These are phyloP conservation scores for Penicillium psychrofluorescens DNA, from an alignment of 495 filamentous ascomycete species.

Conservation along the genomic window DNA sequence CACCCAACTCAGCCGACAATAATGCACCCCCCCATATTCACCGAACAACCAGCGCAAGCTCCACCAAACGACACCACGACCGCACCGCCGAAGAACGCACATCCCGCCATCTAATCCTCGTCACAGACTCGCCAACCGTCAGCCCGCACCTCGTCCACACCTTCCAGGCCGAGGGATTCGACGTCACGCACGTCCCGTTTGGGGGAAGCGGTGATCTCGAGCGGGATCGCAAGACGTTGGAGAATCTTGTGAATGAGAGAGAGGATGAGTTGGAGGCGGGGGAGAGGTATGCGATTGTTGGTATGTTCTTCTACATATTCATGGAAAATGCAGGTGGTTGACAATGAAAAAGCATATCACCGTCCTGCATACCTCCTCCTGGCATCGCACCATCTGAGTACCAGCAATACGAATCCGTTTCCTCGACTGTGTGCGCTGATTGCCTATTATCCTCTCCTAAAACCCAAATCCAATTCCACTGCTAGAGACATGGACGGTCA, in stretches of 20 bases:
- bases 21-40: neutral
- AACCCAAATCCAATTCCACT: too few species aligned
- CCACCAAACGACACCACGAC: conserved; percentile 7
- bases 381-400: conserved; percentile 38
- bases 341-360: conserved; percentile 37
- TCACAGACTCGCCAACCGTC: conserved; percentile 52
- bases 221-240: conserved; percentile 23
- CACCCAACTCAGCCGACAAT: too few species aligned
- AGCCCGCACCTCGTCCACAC: conserved; percentile 45
- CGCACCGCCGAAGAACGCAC: conserved; percentile 7
- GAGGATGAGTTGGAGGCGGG: conserved; percentile 37
- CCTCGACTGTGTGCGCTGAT: conserved; percentile 43
- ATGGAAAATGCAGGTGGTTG: too few species aligned
- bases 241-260: conserved; percentile 40
- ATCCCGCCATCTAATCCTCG: conserved; percentile 45
- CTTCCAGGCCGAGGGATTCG: conserved; percentile 59
- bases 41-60: conserved; percentile 7
- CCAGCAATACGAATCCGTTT: conserved; percentile 31
- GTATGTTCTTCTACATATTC: conserved; percentile 18
- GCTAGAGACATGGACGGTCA: too few species aligned
- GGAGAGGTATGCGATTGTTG: conserved; percentile 40
- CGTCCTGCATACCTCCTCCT: conserved; percentile 52
- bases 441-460: conserved; percentile 48
- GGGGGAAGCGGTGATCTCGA: conserved; percentile 34
- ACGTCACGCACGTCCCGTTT: conserved; percentile 53